phyloP scores from a whole-genome alignment of 768 basidiomycete genomes.

The Clathrus columnatus region DNA sequence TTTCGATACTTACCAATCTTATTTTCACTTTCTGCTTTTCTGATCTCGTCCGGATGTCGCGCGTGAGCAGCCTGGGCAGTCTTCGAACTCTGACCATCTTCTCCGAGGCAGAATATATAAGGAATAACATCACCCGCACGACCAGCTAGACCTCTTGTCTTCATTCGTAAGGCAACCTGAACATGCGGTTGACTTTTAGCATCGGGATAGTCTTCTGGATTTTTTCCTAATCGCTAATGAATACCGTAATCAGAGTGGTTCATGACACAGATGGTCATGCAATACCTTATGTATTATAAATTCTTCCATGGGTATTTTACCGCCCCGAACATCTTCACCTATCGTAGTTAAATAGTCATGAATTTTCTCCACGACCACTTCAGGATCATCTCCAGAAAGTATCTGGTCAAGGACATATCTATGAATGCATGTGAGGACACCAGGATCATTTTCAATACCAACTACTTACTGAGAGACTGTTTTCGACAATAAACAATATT shows the following conservation, averaged over 20 bases:
- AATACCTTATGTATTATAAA: slow-evolving; percentile 91
- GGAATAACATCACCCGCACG: slow-evolving; percentile 89
- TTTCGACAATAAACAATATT: slow-evolving; percentile 89
- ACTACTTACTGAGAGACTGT: slow-evolving; percentile 76
- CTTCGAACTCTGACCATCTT: slow-evolving; percentile 63
- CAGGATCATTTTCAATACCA: not conserved
- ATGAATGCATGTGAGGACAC: not conserved
- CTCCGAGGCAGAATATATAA: slow-evolving; percentile 83
- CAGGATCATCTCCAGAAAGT: slow-evolving; percentile 84
- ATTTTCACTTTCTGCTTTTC: slow-evolving; percentile 53
- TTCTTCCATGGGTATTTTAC: slow-evolving; percentile 79
- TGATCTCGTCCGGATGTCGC: slow-evolving; percentile 87
- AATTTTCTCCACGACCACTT: slow-evolving; percentile 80
- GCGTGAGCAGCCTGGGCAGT: slow-evolving; percentile 82
- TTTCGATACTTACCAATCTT: slow-evolving; percentile 53
- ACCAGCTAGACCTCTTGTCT: slow-evolving; percentile 70
- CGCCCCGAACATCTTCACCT: slow-evolving; percentile 69
- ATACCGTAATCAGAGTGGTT: not conserved
- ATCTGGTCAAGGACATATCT: slow-evolving; percentile 89
- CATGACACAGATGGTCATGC: slow-evolving; percentile 12
- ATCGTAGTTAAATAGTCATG: slow-evolving; percentile 82
- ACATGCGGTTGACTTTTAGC: slow-evolving; percentile 94
- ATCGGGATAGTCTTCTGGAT: slow-evolving; percentile 95
- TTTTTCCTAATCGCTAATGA: slow-evolving; percentile 82
- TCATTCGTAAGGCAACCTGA: slow-evolving; percentile 88